These are phyloP conservation scores for Pyrenula aspistea DNA, from an alignment of 495 filamentous ascomycete genomes.

Conservation along the genomic window DNA sequence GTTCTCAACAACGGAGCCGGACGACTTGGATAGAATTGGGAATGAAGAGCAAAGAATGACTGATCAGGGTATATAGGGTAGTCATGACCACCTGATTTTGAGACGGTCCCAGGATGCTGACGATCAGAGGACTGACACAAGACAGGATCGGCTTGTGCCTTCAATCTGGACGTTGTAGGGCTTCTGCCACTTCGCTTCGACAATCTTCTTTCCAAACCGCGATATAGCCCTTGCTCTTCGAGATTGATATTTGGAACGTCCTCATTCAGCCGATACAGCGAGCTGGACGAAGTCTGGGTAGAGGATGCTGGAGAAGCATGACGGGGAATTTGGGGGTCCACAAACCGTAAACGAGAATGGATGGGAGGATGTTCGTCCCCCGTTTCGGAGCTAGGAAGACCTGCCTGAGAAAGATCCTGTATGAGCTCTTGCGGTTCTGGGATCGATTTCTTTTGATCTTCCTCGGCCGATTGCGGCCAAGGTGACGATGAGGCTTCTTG, in stretches of 20 bases:
- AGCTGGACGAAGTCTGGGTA: slow-evolving; percentile 32
- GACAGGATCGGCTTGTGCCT: background rate
- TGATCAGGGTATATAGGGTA: slow-evolving; percentile 42
- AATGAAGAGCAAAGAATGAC: slow-evolving; percentile 37
- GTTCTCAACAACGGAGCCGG: slow-evolving; percentile 25
- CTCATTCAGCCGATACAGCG: slow-evolving; percentile 33
- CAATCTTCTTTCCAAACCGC: background rate
- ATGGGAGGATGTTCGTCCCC: background rate
- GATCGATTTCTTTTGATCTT: background rate
- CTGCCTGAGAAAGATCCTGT: background rate
- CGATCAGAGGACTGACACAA: background rate
- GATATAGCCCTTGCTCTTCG: background rate
- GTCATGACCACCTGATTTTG: slow-evolving; percentile 9
- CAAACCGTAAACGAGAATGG: background rate
- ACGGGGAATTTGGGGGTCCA: background rate
- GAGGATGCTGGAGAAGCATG: slow-evolving; percentile 15
- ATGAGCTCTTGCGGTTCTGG: background rate
- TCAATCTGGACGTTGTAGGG: background rate
- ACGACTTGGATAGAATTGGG: slow-evolving; percentile 34
- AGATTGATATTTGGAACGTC: slow-evolving; percentile 6
- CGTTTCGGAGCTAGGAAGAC: background rate
- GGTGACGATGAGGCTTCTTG: background rate
- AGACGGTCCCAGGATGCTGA: background rate
- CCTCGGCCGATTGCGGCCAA: background rate
- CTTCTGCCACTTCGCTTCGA: background rate